phyloP scores from a whole-genome alignment of 805 yeast species.

The Citeromyces nyonsensis region DNA sequence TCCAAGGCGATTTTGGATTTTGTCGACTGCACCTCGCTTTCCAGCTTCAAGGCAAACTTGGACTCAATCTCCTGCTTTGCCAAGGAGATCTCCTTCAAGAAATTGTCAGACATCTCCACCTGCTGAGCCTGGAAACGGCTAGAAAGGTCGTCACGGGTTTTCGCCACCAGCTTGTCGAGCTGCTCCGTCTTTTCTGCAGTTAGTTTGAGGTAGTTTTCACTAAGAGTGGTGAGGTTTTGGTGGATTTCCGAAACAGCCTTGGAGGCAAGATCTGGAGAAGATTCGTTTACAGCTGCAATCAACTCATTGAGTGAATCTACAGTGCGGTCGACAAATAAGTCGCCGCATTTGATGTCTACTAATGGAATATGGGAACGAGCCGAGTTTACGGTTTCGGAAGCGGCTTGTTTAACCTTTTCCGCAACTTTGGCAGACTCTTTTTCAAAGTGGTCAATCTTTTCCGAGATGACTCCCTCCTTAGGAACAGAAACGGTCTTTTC shows the following conservation, averaged over 20 bases:
- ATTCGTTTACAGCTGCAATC: conserved; percentile 11
- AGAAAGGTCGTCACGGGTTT: conserved; percentile 15
- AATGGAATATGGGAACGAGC: conserved; percentile 11
- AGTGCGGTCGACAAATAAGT: conserved; percentile 16
- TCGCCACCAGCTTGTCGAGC: conserved; percentile 8
- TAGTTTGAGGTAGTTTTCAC: conserved; percentile 8
- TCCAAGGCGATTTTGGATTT: conserved; percentile 49
- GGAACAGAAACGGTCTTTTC: conserved; percentile 23
- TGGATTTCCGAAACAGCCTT: not conserved
- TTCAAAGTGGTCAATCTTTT: too few species aligned
- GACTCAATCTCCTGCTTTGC: conserved; percentile 45
- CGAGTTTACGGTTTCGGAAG: conserved; percentile 4
- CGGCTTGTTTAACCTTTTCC: conserved; percentile 6
- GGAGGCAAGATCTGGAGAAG: conserved; percentile 6
- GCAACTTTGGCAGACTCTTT: too few species aligned
- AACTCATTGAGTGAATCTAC: conserved; percentile 19
- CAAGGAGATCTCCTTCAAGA: conserved; percentile 43
- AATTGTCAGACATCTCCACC: conserved; percentile 38
- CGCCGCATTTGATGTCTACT: conserved; percentile 14
- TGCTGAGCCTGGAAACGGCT: conserved; percentile 22
- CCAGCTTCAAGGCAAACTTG: conserved; percentile 41
- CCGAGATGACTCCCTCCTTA: conserved; percentile 20
- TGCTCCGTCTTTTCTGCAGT: conserved; percentile 7
- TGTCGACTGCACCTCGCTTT: conserved; percentile 52
- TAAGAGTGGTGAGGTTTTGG: conserved; percentile 4